Evolutionary conservation across 177 flowering plant genomes (phyloP).

Genomic region (Vitis hybrid): DNA sequence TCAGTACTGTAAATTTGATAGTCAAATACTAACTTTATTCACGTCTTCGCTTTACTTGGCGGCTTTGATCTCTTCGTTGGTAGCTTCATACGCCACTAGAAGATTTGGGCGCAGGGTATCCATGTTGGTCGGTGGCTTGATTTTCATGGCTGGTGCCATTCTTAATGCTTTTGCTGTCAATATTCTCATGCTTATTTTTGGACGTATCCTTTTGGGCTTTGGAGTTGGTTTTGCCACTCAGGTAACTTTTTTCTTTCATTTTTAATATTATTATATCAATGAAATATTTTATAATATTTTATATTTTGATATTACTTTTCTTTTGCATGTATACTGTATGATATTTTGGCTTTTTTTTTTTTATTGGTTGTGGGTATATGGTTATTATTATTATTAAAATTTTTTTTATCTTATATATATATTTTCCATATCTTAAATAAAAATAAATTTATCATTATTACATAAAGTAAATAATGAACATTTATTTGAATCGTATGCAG

Average conservation of each 20-base stretch:
- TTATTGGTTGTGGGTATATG: no score
- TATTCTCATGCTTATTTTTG: constrained; percentile 74
- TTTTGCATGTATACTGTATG: no score
- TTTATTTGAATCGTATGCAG: background rate
- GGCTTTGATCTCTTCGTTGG: constrained; percentile 55
- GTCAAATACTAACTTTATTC: constrained; percentile 64
- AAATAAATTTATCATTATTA: no score
- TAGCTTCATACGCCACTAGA: constrained; percentile 61
- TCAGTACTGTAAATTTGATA: constrained; percentile 79
- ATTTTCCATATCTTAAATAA: no score
- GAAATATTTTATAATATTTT: no score
- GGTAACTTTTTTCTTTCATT: constrained; percentile 27
- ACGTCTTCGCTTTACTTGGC: constrained; percentile 81
- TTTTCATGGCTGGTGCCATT: constrained; percentile 58
- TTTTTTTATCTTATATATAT: no score
- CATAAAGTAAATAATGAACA: no score
- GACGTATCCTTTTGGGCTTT: constrained; percentile 71
- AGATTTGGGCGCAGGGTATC: constrained; percentile 56
- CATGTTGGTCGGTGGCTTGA: constrained; percentile 64
- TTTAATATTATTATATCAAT: no score
- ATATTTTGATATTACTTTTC: no score
- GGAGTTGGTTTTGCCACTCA: constrained; percentile 82
- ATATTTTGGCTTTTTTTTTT: no score
- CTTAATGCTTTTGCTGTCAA: constrained; percentile 55
- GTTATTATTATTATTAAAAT: no score